Evolutionary conservation across 768 basidiomycete species (phyloP).

Genomic region (Mycena epipterygia): DNA sequence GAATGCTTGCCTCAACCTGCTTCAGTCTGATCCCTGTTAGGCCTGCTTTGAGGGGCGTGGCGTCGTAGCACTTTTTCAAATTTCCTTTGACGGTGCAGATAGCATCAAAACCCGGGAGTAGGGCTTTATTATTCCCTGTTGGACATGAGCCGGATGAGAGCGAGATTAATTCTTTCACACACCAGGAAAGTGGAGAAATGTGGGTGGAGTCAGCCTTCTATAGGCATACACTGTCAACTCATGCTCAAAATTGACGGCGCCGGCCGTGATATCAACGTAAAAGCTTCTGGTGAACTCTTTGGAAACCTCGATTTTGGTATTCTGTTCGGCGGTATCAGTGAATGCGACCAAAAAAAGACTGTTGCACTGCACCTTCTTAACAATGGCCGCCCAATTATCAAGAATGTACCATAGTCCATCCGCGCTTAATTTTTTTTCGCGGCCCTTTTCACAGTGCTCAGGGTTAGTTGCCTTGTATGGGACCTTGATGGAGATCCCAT

Average conservation of each 20-base stretch:
- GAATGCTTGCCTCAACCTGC: not conserved
- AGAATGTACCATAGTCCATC: constrained; percentile 23
- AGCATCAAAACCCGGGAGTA: constrained; percentile 34
- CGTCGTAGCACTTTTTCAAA: constrained; percentile 13
- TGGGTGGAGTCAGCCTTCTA: constrained; percentile 23
- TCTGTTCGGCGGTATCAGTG: not conserved
- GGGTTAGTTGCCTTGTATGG: constrained; percentile 24
- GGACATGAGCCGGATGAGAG: not conserved
- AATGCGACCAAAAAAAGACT: no score
- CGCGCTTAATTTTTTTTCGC: constrained; percentile 13
- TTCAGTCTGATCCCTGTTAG: constrained; percentile 2
- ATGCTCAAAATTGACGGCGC: not conserved
- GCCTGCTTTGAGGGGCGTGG: not conserved
- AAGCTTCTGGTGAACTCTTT: constrained; percentile 6
- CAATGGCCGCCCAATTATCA: constrained; percentile 39
- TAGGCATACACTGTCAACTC: constrained; percentile 29
- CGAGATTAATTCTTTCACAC: not conserved
- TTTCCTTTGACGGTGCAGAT: constrained; percentile 32
- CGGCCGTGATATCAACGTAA: not conserved
- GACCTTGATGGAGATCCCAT: constrained; percentile 36
- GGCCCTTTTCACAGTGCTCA: constrained; percentile 14
- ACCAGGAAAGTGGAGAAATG: constrained; percentile 26
- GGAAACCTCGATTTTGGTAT: constrained; percentile 21
- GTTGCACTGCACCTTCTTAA: constrained; percentile 39
- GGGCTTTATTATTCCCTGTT: not conserved